Evolutionary conservation across 257 asterid genomes (phyloP).

Genomic region (Mitragyna speciosa): DNA sequence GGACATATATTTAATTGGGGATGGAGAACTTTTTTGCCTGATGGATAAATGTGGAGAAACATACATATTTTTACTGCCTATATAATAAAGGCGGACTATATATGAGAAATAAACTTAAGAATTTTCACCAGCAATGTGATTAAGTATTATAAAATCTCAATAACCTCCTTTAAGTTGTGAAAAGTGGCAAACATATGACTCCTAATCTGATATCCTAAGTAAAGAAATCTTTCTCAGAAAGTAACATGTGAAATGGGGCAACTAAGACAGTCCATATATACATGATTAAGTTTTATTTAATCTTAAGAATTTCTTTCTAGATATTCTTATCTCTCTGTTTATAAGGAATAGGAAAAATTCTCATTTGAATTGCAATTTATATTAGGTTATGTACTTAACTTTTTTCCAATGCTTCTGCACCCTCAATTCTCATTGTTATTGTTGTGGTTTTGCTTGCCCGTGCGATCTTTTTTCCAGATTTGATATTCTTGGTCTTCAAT

Average conservation of each 20-base stretch:
- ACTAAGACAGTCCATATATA: neutral
- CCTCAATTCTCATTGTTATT: neutral
- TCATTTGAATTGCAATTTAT: neutral
- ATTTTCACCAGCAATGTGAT: neutral
- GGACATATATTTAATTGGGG: neutral
- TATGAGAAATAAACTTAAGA: no score
- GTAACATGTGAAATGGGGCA: neutral
- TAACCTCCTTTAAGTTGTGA: neutral
- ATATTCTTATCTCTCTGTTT: neutral
- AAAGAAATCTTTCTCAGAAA: neutral
- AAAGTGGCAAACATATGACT: neutral
- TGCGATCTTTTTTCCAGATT: neutral
- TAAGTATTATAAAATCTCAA: neutral
- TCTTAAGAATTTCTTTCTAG: no score
- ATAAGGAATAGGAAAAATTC: neutral
- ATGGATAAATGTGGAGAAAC: neutral
- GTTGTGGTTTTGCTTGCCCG: neutral
- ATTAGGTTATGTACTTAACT: neutral
- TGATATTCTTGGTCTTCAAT: neutral
- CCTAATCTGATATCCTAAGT: neutral
- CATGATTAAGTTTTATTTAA: neutral
- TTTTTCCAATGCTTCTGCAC: neutral
- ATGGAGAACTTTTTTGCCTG: neutral
- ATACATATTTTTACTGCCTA: neutral
- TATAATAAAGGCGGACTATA: no score